Conservation (phyloP, 164 flowering plant genomes). For the Kalanchoe fedtschenkoi region DNA sequence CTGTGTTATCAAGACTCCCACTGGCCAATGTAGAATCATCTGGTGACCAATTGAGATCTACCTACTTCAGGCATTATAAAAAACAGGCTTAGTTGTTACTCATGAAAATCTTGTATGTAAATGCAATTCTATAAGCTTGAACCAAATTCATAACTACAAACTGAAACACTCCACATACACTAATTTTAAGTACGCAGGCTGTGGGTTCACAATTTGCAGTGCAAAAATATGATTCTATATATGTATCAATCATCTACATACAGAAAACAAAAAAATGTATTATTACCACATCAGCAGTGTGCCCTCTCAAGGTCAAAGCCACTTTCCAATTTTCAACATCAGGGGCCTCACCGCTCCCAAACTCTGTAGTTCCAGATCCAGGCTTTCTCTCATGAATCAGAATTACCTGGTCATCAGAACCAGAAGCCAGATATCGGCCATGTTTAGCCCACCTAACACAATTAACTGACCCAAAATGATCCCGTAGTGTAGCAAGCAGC, state of each 20-base stretch:
- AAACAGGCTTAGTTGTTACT: neutral
- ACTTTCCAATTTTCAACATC: slow-evolving; percentile 99
- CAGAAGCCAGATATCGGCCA: slow-evolving; percentile 85
- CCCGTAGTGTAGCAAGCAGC: slow-evolving; percentile 91
- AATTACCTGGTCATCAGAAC: slow-evolving; percentile 97
- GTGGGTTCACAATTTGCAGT: too few relatives aligned
- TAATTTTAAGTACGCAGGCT: too few relatives aligned
- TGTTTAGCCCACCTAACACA: slow-evolving; percentile 99
- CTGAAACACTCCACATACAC: too few relatives aligned
- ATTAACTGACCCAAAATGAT: slow-evolving; percentile 97
- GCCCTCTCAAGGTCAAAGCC: slow-evolving; percentile 86
- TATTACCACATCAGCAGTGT: slow-evolving; percentile 99
- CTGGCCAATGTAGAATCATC: slow-evolving; percentile 93
- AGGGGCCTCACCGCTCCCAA: slow-evolving; percentile 99
- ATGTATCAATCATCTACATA: neutral
- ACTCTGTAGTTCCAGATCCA: slow-evolving; percentile 98
- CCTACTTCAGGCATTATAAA: slow-evolving; percentile 79
- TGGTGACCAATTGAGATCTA: slow-evolving; percentile 99
- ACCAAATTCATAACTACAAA: neutral
- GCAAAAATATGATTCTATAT: neutral
- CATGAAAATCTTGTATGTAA: neutral
- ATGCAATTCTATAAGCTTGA: neutral
- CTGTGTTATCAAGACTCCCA: slow-evolving; percentile 91
- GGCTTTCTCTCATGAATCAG: slow-evolving; percentile 90
- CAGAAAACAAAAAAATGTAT: slow-evolving; percentile 7